These are phyloP conservation scores for Exserohilum rostratum DNA, from an alignment of 2,329 filamentous ascomycete species.

Conservation along the genomic window DNA sequence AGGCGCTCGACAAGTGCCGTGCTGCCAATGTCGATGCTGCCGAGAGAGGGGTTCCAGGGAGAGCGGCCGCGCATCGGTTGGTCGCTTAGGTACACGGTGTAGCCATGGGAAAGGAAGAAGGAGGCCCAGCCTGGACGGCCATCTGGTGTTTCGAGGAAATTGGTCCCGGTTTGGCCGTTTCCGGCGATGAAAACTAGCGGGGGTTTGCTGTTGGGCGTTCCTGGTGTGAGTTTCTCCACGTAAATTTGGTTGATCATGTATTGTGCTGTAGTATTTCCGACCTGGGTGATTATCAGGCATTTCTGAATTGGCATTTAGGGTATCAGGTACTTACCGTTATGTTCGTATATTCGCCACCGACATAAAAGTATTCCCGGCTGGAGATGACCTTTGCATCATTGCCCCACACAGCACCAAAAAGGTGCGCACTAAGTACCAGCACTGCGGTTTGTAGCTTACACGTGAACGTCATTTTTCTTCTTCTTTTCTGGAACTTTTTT, in stretches of 20 bases:
- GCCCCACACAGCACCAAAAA: neutral
- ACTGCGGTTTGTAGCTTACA: neutral
- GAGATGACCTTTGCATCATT: neutral
- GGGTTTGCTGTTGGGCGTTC: conserved; percentile 5
- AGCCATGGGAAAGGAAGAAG: conserved; percentile 54
- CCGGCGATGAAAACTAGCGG: conserved; percentile 41
- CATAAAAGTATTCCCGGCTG: conserved; percentile 31
- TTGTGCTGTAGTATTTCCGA: neutral
- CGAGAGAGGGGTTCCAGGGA: conserved; percentile 47
- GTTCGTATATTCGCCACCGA: conserved; percentile 31
- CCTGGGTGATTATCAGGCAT: neutral
- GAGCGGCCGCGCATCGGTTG: conserved; percentile 56
- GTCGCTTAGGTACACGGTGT: conserved; percentile 57
- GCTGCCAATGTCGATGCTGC: conserved; percentile 21
- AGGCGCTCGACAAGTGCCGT: conserved; percentile 25
- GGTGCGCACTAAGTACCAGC: neutral
- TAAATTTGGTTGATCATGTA: conserved; percentile 15
- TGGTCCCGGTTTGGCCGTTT: conserved; percentile 37
- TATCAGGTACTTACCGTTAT: conserved; percentile 24
- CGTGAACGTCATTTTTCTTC: neutral
- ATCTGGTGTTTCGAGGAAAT: conserved; percentile 56
- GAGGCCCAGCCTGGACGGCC: conserved; percentile 57
- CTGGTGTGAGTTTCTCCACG: conserved; percentile 30
- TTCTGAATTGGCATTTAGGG: accelerated
- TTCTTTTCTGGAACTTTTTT: neutral